phyloP scores from a whole-genome alignment of 2,329 filamentous ascomycete species.

The Penicillium psychrosexuale region DNA sequence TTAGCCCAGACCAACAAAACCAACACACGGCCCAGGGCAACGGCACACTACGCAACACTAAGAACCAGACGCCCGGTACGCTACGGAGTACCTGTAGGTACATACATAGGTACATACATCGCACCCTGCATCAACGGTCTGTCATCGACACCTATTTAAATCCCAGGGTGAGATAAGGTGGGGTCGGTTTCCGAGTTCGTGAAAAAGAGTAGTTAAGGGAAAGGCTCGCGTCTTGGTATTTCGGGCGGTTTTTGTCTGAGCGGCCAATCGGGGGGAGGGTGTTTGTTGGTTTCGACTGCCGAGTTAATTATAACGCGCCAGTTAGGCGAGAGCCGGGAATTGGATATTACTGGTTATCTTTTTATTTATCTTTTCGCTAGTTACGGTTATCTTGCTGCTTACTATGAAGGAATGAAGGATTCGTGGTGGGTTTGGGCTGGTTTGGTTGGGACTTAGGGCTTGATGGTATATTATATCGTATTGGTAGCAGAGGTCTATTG shows the following conservation, averaged over 20 bases:
- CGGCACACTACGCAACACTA: not conserved
- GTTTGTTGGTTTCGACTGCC: not conserved
- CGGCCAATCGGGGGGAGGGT: conserved; percentile 7
- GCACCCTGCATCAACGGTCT: not conserved
- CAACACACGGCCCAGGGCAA: not conserved
- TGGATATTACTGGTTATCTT: not conserved
- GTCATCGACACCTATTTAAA: not conserved
- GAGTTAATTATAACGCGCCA: conserved; percentile 2
- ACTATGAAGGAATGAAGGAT: not conserved
- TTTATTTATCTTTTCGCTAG: not conserved
- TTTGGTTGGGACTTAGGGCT: not conserved
- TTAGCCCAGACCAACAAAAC: too few relatives aligned
- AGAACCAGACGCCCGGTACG: not conserved
- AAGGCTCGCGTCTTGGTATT: conserved; percentile 24
- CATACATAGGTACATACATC: not conserved
- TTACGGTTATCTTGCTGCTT: not conserved
- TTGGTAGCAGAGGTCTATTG: too few relatives aligned
- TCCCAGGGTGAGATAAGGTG: not conserved
- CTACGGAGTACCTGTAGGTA: not conserved
- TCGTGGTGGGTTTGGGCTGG: too few relatives aligned
- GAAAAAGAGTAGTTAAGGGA: conserved; percentile 19
- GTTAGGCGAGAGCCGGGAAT: not conserved
- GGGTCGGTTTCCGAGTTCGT: conserved; percentile 8
- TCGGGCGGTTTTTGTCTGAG: not conserved
- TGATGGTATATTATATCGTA: not conserved